phyloP scores from a whole-genome alignment of 1,139 yeast genomes.

The Maudiozyma humilis region DNA sequence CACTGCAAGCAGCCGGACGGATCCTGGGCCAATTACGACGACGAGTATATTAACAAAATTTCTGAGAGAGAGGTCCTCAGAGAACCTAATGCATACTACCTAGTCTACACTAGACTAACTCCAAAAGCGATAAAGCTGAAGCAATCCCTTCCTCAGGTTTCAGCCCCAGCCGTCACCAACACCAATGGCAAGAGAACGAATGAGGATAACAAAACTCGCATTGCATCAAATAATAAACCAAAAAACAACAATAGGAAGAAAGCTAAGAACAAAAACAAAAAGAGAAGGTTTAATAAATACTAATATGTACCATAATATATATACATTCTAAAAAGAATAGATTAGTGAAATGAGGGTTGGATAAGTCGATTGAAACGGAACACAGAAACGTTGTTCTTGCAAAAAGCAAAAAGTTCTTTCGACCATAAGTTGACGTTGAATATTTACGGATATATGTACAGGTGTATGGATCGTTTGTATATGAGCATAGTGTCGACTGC shows the following conservation, averaged over 20 bases:
- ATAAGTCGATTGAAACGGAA: neutral
- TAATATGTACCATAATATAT: neutral
- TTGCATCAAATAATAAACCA: neutral
- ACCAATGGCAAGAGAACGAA: neutral
- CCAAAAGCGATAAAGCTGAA: constrained; percentile 34
- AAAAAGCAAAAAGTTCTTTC: too few species aligned
- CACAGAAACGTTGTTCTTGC: too few species aligned
- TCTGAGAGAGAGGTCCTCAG: constrained; percentile 65
- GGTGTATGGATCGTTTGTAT: neutral
- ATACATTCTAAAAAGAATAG: neutral
- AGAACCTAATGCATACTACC: constrained; percentile 84
- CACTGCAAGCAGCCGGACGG: constrained; percentile 89
- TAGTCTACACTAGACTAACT: constrained; percentile 70
- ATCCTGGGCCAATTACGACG: constrained; percentile 90
- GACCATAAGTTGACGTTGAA: too few species aligned
- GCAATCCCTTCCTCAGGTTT: constrained; percentile 9
- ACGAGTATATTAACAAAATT: constrained; percentile 71
- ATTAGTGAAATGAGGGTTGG: neutral
- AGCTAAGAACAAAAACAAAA: constrained; percentile 21
- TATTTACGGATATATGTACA: constrained; percentile 3
- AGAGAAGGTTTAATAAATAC: constrained; percentile 24
- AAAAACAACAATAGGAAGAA: constrained; percentile 5
- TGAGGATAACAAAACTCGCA: neutral
- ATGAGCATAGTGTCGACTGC: neutral
- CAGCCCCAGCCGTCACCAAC: constrained; percentile 8